Base-by-base conservation (phyloP, 371 early-diverging fungal genomes). In the Choanephora cucurbitarum region DNA sequence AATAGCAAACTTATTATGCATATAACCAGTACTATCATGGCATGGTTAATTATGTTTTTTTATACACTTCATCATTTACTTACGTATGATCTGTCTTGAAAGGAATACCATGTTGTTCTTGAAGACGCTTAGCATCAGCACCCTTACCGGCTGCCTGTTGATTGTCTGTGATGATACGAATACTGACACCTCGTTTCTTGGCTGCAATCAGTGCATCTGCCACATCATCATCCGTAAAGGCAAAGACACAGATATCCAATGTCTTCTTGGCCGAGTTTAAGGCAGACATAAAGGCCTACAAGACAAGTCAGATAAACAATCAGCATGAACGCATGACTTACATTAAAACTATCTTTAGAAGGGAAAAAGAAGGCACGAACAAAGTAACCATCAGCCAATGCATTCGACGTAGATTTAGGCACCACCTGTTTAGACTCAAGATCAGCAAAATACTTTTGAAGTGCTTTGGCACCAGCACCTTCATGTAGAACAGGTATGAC, bases 181-280 rank as follows among this genome's bases (percentile, higher is more conserved):
- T 60, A 28, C 58, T 60, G 13, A 87, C 86, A 22, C 74, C 77
- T 23, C 87, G 75, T 54, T 79, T 70, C 55, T 84, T 76, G 40
- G 86, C 85, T 9, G 69, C 67, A 55, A 78, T 72, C 21, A 87
- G 59, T 19, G 77, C 81, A 43, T 84, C 73, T 21, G 85, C 82
- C 34, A 84, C 58, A 65, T 82, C 86, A 62, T 87, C 82, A 58
- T 87, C 87, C 9, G 88, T 87, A 44, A 87, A 72, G 44, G 80
- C 81, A 62, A 82, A 87, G 11, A 87, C 84, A 55, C 85, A 84
- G 15, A 82, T 69, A 61, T 87, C 88, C n/a, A 87, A 73, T 7
- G 88, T 72, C 1, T 56, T 45, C 28, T 60, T 52, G 11, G 86
- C 84, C 21, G 77, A 73, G 44, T 73, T 68, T 33, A 87, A 49